Conservation (phyloP, 139 green algal genomes). For the Zygnema circumcarinatum region DNA sequence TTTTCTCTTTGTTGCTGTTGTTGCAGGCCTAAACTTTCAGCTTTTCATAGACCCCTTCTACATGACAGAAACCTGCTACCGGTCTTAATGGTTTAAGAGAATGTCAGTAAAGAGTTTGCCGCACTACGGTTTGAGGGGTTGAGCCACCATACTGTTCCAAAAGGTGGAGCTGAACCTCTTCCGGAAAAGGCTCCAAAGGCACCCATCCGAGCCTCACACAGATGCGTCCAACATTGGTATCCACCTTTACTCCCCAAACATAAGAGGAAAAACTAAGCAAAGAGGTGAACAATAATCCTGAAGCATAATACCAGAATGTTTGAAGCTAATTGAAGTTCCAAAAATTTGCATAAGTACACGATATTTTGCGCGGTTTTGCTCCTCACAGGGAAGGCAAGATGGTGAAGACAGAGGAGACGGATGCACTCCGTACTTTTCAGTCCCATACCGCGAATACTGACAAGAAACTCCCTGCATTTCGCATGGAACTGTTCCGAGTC, state of each 20-base stretch:
- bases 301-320: neutral
- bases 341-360: conserved; percentile 18
- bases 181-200: conserved; percentile 60
- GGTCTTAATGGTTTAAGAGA: too few relatives aligned
- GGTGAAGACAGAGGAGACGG: conserved; percentile 70
- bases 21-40: too few relatives aligned
- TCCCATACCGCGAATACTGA: conserved; percentile 71
- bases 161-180: conserved; percentile 52
- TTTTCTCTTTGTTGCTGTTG: too few relatives aligned
- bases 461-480: conserved; percentile 41
- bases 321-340: neutral
- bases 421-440: conserved; percentile 80
- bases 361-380: too few relatives aligned
- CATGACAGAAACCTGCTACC: too few relatives aligned
- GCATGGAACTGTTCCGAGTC: neutral
- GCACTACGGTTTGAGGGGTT: too few relatives aligned
- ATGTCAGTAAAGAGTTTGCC: too few relatives aligned
- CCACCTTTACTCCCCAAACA: conserved; percentile 62
- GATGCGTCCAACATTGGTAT: conserved; percentile 82
- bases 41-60: too few relatives aligned
- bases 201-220: conserved; percentile 79
- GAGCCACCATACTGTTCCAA: conserved; percentile 49
- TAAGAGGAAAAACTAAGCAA: conserved; percentile 25
- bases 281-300: conserved; percentile 6
- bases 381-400: conserved; percentile 71